Conservation (phyloP, 352 stramenopile species). For the Hyaloperonospora brassicae region DNA sequence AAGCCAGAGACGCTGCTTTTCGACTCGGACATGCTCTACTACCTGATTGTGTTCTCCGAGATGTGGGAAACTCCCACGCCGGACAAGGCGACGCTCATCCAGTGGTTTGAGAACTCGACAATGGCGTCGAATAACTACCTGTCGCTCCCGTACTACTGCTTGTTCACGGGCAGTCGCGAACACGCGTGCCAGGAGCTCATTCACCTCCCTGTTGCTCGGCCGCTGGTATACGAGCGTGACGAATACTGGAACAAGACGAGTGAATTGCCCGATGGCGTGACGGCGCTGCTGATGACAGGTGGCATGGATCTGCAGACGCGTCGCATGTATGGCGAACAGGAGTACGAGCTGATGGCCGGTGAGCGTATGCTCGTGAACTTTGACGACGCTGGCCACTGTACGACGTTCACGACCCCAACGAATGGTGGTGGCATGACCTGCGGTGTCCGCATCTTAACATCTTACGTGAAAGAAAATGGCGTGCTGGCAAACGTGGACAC, state of each 20-base stretch:
- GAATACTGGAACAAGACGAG: constrained; percentile 64
- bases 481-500: constrained; percentile 55
- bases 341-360: constrained; percentile 43
- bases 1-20: constrained; percentile 47
- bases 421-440: constrained; percentile 39
- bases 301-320: constrained; percentile 52
- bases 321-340: constrained; percentile 35
- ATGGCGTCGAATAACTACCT: constrained; percentile 69
- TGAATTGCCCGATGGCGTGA: constrained; percentile 31
- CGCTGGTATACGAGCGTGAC: constrained; percentile 50
- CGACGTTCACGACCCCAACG: constrained; percentile 65
- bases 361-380: constrained; percentile 64
- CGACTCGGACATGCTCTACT: constrained; percentile 68
- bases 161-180: constrained; percentile 61
- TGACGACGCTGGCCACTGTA: constrained; percentile 63
- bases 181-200: constrained; percentile 43
- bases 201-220: constrained; percentile 30
- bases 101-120: constrained; percentile 49
- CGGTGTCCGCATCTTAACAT: constrained; percentile 57
- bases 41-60: constrained; percentile 72
- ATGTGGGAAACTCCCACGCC: constrained; percentile 61
- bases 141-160: constrained; percentile 62
- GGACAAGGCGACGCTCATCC: constrained; percentile 40
- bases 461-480: constrained; percentile 53
- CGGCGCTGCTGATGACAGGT: constrained; percentile 46